Conservation (phyloP, 331 rosid species). For the Saraca asoca region DNA sequence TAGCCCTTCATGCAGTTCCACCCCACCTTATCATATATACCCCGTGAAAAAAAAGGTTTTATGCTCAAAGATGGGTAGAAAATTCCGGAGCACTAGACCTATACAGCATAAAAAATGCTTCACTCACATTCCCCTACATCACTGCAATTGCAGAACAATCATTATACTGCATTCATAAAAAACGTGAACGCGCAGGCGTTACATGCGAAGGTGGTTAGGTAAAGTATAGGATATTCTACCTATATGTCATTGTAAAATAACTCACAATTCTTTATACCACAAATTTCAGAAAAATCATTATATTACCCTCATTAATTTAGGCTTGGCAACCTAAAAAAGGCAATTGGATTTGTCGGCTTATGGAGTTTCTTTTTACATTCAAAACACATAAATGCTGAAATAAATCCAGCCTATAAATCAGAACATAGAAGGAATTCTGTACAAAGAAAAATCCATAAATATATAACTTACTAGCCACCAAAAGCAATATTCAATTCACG, state of each 20-base stretch:
- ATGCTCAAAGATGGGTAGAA: too few relatives aligned
- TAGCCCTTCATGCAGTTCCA: constrained; percentile 8
- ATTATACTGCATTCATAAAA: too few relatives aligned
- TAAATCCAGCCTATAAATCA: constrained; percentile 12
- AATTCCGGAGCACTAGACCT: too few relatives aligned
- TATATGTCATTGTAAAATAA: too few relatives aligned
- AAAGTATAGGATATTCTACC: neutral
- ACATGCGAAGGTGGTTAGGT: constrained; percentile 1
- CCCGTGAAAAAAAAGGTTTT: constrained; percentile 1
- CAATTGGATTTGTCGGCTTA: constrained; percentile 9
- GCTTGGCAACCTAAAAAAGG: constrained; percentile 15
- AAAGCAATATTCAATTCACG: constrained; percentile 34
- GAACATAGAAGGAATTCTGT: neutral
- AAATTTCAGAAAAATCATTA: neutral
- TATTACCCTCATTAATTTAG: constrained; percentile 12
- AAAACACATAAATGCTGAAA: constrained; percentile 6
- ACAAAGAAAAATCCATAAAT: neutral
- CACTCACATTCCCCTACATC: too few relatives aligned
- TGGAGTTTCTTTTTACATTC: neutral
- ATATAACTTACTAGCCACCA: constrained; percentile 5
- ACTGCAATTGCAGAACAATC: too few relatives aligned
- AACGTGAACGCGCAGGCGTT: neutral
- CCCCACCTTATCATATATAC: neutral
- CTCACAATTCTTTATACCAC: constrained; percentile 12
- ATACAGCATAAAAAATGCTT: too few relatives aligned